Percentiles rank a stretch among this genome's conserved stretches.
Conservation (phyloP, 257 asterid species). For the Anisodus acutangulus region DNA sequence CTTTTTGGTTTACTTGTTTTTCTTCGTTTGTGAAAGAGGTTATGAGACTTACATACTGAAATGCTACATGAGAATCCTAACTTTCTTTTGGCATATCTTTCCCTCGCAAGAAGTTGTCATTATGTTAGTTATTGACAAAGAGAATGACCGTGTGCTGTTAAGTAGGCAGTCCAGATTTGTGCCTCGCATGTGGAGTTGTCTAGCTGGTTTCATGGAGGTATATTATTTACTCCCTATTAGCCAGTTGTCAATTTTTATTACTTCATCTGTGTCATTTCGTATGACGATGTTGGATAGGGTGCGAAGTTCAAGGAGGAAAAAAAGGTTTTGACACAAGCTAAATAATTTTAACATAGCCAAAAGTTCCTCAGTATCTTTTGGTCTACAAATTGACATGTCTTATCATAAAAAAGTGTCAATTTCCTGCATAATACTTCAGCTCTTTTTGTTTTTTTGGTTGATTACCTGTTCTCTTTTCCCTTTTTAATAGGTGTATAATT, state of each 20-base stretch:
- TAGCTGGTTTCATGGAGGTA: slow-evolving; percentile 97
- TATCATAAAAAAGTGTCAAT: not conserved
- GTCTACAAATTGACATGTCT: not conserved
- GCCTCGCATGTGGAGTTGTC: slow-evolving; percentile 99
- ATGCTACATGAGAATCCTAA: slow-evolving; percentile 22
- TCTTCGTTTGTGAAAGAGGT: slow-evolving; percentile 5
- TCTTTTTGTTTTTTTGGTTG: not conserved
- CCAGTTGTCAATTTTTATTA: not conserved
- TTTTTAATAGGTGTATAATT: not conserved
- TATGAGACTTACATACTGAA: not conserved
- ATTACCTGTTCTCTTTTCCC: not conserved
- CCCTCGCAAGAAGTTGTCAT: slow-evolving; percentile 71
- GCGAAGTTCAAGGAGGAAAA: not conserved
- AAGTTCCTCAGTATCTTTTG: not conserved
- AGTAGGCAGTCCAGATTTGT: slow-evolving; percentile 95
- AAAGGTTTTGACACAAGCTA: not conserved
- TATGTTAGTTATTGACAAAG: slow-evolving; percentile 91
- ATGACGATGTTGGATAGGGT: no score
- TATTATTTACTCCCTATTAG: not conserved
- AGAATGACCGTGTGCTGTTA: slow-evolving; percentile 78
- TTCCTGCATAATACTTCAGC: slow-evolving; percentile 13
- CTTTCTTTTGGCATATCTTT: slow-evolving; percentile 30
- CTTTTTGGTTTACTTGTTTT: slow-evolving; percentile 6
- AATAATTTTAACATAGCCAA: not conserved
- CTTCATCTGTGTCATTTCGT: not conserved